phyloP scores from a whole-genome alignment of 306 rosid species.

The Ceratonia siliqua region DNA sequence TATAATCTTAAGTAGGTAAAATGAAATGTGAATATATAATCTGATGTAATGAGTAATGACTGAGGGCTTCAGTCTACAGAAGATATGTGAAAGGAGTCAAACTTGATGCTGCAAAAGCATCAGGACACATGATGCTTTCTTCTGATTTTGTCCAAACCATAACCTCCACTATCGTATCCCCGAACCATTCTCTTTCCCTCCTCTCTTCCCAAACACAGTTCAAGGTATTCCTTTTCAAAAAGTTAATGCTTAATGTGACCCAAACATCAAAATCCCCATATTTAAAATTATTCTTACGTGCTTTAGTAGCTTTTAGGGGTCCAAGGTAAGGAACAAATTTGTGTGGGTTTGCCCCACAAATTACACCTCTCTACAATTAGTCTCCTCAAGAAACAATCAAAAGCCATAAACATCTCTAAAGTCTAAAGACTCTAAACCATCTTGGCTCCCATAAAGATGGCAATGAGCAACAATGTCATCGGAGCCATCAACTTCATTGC shows the following conservation, averaged over 20 bases:
- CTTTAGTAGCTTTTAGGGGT: slow-evolving; percentile 25
- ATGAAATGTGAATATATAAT: too few species aligned
- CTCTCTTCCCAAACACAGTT: slow-evolving; percentile 2
- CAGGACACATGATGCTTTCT: slow-evolving; percentile 11
- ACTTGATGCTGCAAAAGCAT: slow-evolving; percentile 19
- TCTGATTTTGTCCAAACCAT: background rate
- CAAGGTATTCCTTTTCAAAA: slow-evolving; percentile 44
- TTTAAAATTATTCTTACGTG: background rate
- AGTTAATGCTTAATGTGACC: slow-evolving; percentile 15
- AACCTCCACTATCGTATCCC: background rate
- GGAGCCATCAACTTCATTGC: slow-evolving; percentile 81
- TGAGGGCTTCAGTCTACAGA: background rate
- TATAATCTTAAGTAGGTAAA: too few species aligned
- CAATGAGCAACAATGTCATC: slow-evolving; percentile 71
- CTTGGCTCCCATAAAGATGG: slow-evolving; percentile 45
- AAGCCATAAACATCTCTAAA: slow-evolving; percentile 2
- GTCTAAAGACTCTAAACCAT: background rate
- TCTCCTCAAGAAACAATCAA: background rate
- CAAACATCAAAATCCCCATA: slow-evolving; percentile 10
- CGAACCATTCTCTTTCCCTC: slow-evolving; percentile 25
- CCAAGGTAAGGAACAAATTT: slow-evolving; percentile 35
- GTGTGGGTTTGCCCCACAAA: slow-evolving; percentile 25
- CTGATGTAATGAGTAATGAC: too few species aligned
- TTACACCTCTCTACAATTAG: slow-evolving; percentile 8
- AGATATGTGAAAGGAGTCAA: slow-evolving; percentile 16